These are phyloP conservation scores for Suillus americanus DNA, from an alignment of 768 basidiomycete species.

Conservation along the genomic window DNA sequence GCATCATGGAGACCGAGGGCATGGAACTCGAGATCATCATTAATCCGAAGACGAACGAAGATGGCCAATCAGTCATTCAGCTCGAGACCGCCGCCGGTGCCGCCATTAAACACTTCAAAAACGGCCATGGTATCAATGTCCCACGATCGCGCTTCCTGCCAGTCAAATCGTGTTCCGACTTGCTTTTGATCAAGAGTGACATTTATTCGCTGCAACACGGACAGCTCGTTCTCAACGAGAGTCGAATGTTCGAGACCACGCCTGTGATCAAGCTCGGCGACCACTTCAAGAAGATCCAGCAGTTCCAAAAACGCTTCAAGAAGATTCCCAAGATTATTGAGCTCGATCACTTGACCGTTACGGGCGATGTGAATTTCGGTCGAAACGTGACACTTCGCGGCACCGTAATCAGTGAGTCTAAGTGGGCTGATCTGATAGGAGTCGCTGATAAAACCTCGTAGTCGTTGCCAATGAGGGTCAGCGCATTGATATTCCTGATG, in stretches of 20 bases:
- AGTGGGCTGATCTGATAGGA: neutral
- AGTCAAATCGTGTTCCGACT: slow-evolving; percentile 60
- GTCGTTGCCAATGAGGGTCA: slow-evolving; percentile 78
- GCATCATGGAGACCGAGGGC: slow-evolving; percentile 63
- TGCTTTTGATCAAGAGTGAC: slow-evolving; percentile 67
- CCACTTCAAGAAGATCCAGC: slow-evolving; percentile 72
- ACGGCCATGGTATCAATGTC: slow-evolving; percentile 71
- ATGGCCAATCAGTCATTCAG: slow-evolving; percentile 71
- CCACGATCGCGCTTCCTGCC: slow-evolving; percentile 73
- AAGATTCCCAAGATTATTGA: slow-evolving; percentile 73
- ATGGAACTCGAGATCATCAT: slow-evolving; percentile 82
- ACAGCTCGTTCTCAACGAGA: slow-evolving; percentile 59
- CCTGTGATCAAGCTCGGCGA: slow-evolving; percentile 80
- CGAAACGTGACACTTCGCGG: slow-evolving; percentile 63
- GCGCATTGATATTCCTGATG: slow-evolving; percentile 75
- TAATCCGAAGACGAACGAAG: slow-evolving; percentile 69
- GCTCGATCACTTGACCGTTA: slow-evolving; percentile 73
- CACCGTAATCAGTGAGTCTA: slow-evolving; percentile 54
- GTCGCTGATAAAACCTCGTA: slow-evolving; percentile 11
- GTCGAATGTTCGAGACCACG: slow-evolving; percentile 57
- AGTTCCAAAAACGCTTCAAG: slow-evolving; percentile 77
- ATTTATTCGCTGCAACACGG: slow-evolving; percentile 73
- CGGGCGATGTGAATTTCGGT: slow-evolving; percentile 67
- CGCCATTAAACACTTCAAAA: slow-evolving; percentile 70
- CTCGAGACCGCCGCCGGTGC: slow-evolving; percentile 79